Base-by-base conservation (phyloP, 192 early-diverging fungal species). In the Coemansia sp. region DNA sequence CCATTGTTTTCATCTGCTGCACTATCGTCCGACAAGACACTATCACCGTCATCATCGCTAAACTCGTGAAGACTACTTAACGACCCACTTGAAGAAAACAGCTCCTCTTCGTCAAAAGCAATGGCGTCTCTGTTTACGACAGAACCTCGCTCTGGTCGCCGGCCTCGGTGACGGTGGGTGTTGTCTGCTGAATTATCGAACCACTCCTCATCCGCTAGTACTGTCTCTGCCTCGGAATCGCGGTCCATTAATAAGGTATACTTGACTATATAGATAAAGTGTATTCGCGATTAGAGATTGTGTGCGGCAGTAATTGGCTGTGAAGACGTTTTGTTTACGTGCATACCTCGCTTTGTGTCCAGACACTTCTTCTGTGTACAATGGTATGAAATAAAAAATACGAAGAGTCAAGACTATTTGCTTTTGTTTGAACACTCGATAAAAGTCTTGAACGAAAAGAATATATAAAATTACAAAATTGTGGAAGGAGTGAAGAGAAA, bases 41-140 rank as follows among this genome's bases (percentile, higher is more conserved):
- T 48, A 22, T 46, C 57, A 30, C 50, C 41, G 12, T 62, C 70
- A 6, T 27, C 57, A 21, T 68, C 73, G 52, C 73, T 77, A 55
- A 77, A 77, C 64, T 70, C 73, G 34, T 77, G 62, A 37, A 77
- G 50, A 22, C 73, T 77, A 53, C 73, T 77, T 23, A 77, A 47
- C 12, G 73, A 77, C 14, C 73, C 67, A 39, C 73, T 77, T 0
- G 73, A 46, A 8, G 73, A 77, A 46, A 77, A 77, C 12, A 70
- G 47, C 54, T 70, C 73, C 24, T 77, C 73, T 15, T 77, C 73
- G 34, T 77, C 68, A 51, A 77, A 77, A 18, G 40, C 25, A 9
- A 59, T 47, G 37, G 27, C 27, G 43, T 9, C 46, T 34, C 34
- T 33, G 34, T 38, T 19, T 21, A 13, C 59, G 38, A 47, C 52